Conservation (phyloP, 169 alveolate genomes). For the Plasmodium fragile region DNA sequence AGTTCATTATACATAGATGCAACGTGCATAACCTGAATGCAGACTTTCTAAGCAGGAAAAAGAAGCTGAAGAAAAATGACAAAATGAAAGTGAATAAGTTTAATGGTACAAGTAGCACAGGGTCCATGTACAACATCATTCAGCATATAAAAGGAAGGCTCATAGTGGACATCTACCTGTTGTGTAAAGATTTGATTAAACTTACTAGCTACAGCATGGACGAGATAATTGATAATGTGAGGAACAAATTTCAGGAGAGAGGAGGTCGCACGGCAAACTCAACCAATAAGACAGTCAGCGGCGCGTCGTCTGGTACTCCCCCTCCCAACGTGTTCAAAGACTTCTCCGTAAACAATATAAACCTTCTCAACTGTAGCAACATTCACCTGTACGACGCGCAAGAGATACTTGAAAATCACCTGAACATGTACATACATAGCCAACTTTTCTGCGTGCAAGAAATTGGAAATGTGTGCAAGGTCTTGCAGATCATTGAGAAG, state of each 20-base stretch:
- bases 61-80: slow-evolving; percentile 58
- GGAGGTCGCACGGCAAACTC: background rate
- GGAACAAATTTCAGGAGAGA: slow-evolving; percentile 25
- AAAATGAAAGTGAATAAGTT: slow-evolving; percentile 73
- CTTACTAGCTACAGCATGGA: slow-evolving; percentile 62
- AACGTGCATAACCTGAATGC: slow-evolving; percentile 41
- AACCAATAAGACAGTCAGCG: background rate
- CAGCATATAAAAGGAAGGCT: slow-evolving; percentile 65
- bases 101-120: slow-evolving; percentile 63
- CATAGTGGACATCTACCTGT: slow-evolving; percentile 28
- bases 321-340: slow-evolving; percentile 48
- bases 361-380: slow-evolving; percentile 46
- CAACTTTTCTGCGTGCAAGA: slow-evolving; percentile 55
- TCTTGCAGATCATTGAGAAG: slow-evolving; percentile 90
- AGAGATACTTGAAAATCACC: slow-evolving; percentile 21
- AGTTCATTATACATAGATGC: slow-evolving; percentile 70
- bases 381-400: slow-evolving; percentile 57
- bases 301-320: background rate
- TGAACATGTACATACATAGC: slow-evolving; percentile 29
- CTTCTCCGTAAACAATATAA: slow-evolving; percentile 58
- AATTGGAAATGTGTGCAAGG: slow-evolving; percentile 57
- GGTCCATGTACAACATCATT: slow-evolving; percentile 51
- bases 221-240: slow-evolving; percentile 58
- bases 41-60: slow-evolving; percentile 54
- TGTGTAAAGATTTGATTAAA: slow-evolving; percentile 60